Percentiles rank a stretch among this genome's conserved stretches.
Evolutionary conservation across 2,329 filamentous ascomycete species (phyloP).

Genomic region (Immersiporthe knoxdaviesiana): DNA sequence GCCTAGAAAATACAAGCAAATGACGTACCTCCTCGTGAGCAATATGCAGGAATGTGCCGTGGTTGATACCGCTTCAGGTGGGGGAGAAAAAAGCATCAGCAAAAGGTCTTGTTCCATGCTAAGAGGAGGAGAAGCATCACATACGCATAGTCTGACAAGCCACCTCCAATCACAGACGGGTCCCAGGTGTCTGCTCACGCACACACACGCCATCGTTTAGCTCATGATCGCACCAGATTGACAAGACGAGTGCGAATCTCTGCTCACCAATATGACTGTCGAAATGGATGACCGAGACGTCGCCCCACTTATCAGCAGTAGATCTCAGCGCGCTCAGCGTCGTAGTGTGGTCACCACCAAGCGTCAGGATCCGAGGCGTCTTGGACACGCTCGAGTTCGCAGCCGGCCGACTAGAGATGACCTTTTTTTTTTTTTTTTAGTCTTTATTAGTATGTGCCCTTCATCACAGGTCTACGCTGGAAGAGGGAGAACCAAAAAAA

Average conservation of each 20-base stretch:
- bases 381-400: slow-evolving; percentile 49
- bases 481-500: too few species aligned
- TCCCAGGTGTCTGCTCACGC: slow-evolving; percentile 65
- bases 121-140: slow-evolving; percentile 31
- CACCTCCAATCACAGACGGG: slow-evolving; percentile 58
- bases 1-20: too few species aligned
- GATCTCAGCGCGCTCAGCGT: slow-evolving; percentile 65
- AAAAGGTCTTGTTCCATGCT: neutral
- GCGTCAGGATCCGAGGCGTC: slow-evolving; percentile 58
- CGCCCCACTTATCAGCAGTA: slow-evolving; percentile 58
- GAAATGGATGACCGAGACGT: slow-evolving; percentile 67
- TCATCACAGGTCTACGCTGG: neutral
- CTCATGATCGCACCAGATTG: neutral
- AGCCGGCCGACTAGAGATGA: slow-evolving; percentile 36
- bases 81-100: neutral
- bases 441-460: too few species aligned
- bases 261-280: slow-evolving; percentile 61
- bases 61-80: slow-evolving; percentile 45
- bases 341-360: slow-evolving; percentile 69
- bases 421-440: slow-evolving; percentile 3
- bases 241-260: neutral
- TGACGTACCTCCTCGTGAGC: slow-evolving; percentile 57
- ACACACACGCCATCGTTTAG: neutral
- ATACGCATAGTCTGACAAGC: slow-evolving; percentile 62
- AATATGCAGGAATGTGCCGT: slow-evolving; percentile 65